Percentiles rank a stretch among this genome's conserved stretches.
phyloP scores from a whole-genome alignment of 1,284 basidiomycete species.

The Sporisorium iseilematis-ciliati region DNA sequence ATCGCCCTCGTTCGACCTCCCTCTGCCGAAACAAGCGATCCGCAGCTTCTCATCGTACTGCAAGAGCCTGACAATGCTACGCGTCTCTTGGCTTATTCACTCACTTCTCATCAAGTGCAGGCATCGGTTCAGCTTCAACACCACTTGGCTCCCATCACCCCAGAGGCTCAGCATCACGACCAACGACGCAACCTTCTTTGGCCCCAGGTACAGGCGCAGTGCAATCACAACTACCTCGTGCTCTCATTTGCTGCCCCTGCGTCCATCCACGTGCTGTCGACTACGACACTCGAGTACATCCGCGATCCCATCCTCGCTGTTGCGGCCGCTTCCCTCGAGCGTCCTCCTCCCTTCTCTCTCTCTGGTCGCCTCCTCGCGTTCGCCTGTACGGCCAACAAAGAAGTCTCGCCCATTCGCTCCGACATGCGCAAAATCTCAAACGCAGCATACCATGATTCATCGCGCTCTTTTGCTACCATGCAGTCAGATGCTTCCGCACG shows the following conservation, averaged over 20 bases:
- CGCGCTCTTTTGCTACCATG: background rate
- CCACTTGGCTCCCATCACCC: background rate
- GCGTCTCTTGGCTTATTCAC: constrained; percentile 35
- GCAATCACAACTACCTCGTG: constrained; percentile 31
- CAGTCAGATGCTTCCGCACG: constrained; percentile 20
- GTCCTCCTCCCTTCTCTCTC: constrained; percentile 32
- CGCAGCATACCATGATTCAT: constrained; percentile 19
- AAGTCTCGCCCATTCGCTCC: constrained; percentile 23
- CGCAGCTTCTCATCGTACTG: constrained; percentile 30
- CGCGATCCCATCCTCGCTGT: constrained; percentile 21
- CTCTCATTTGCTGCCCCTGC: constrained; percentile 41
- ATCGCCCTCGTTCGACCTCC: constrained; percentile 36
- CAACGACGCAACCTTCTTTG: constrained; percentile 8
- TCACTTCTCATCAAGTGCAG: constrained; percentile 32
- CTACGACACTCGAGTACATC: constrained; percentile 31
- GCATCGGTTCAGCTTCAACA: constrained; percentile 24
- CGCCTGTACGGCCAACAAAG: constrained; percentile 11
- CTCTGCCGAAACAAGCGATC: background rate
- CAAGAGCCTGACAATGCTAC: constrained; percentile 12
- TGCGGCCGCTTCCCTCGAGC: constrained; percentile 4
- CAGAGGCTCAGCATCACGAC: background rate
- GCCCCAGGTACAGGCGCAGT: constrained; percentile 27
- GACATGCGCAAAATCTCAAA: constrained; percentile 22
- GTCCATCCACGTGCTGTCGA: constrained; percentile 38
- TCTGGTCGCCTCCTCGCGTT: constrained; percentile 42